These are phyloP conservation scores for Tylopilus plumbeoviolaceoides DNA, from an alignment of 768 basidiomycete species.

Conservation along the genomic window DNA sequence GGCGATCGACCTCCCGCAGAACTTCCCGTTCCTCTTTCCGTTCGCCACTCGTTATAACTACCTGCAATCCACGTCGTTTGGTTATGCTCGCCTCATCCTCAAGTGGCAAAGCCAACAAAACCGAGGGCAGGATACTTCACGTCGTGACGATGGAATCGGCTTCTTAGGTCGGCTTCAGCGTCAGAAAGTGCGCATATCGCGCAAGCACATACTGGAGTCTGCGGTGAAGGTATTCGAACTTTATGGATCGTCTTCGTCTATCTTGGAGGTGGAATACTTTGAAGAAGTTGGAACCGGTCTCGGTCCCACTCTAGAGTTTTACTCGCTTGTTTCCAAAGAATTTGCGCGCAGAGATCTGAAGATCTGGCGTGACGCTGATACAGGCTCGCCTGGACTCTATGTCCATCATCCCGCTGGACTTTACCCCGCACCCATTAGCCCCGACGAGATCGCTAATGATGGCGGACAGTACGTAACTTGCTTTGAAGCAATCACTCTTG, in stretches of 20 bases:
- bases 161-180: conserved; percentile 90
- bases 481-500: background rate
- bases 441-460: conserved; percentile 65
- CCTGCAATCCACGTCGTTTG: conserved; percentile 96
- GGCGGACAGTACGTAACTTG: conserved; percentile 61
- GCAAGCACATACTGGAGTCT: conserved; percentile 92
- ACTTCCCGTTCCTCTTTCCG: conserved; percentile 98
- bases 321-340: conserved; percentile 93
- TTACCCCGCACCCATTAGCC: conserved; percentile 80
- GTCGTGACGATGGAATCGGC: conserved; percentile 87
- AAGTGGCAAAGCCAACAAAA: conserved; percentile 91
- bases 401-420: conserved; percentile 84
- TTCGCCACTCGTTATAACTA: conserved; percentile 97
- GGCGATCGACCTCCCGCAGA: conserved; percentile 92
- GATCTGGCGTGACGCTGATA: conserved; percentile 88
- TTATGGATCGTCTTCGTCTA: conserved; percentile 90
- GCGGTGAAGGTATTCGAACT: conserved; percentile 96
- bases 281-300: conserved; percentile 98
- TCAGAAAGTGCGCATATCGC: conserved; percentile 95
- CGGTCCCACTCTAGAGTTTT: conserved; percentile 97
- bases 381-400: conserved; percentile 54
- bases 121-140: conserved; percentile 71
- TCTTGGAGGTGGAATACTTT: conserved; percentile 97
- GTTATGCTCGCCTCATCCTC: conserved; percentile 90
- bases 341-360: conserved; percentile 86